Evolutionary conservation across 2,329 filamentous ascomycete species (phyloP).

Genomic region (Dactylella cylindrospora): DNA sequence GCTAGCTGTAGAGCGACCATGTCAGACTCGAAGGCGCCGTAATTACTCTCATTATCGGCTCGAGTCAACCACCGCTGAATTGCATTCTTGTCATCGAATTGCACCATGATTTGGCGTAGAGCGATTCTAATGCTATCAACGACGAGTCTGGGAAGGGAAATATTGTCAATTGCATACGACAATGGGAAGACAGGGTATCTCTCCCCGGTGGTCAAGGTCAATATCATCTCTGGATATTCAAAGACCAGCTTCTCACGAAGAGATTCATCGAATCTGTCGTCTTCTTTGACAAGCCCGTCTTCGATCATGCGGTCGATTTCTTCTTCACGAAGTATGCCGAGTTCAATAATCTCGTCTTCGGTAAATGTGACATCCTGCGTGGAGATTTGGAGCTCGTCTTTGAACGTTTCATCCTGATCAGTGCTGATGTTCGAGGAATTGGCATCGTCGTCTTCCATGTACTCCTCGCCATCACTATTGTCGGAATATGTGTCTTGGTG

Average conservation of each 20-base stretch:
- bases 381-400: slow-evolving; percentile 17
- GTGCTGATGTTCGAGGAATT: too few species aligned
- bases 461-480: not conserved
- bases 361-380: slow-evolving; percentile 21
- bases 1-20: slow-evolving; percentile 32
- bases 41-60: slow-evolving; percentile 21
- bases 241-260: slow-evolving; percentile 38
- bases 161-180: slow-evolving; percentile 43
- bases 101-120: slow-evolving; percentile 31
- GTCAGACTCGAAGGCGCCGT: slow-evolving; percentile 36
- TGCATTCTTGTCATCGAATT: slow-evolving; percentile 19
- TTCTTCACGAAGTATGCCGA: slow-evolving; percentile 41
- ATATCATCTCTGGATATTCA: slow-evolving; percentile 39
- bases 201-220: slow-evolving; percentile 44
- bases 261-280: slow-evolving; percentile 34
- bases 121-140: slow-evolving; percentile 38
- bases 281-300: slow-evolving; percentile 13
- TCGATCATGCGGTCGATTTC: slow-evolving; percentile 44
- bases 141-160: slow-evolving; percentile 35
- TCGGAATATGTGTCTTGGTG: not conserved
- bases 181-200: slow-evolving; percentile 44
- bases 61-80: slow-evolving; percentile 20
- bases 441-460: too few species aligned
- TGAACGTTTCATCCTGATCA: not conserved
- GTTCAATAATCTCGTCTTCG: slow-evolving; percentile 44